These are phyloP conservation scores for Aspergillus japonicus DNA, from an alignment of 2,329 filamentous ascomycete species.

Conservation along the genomic window DNA sequence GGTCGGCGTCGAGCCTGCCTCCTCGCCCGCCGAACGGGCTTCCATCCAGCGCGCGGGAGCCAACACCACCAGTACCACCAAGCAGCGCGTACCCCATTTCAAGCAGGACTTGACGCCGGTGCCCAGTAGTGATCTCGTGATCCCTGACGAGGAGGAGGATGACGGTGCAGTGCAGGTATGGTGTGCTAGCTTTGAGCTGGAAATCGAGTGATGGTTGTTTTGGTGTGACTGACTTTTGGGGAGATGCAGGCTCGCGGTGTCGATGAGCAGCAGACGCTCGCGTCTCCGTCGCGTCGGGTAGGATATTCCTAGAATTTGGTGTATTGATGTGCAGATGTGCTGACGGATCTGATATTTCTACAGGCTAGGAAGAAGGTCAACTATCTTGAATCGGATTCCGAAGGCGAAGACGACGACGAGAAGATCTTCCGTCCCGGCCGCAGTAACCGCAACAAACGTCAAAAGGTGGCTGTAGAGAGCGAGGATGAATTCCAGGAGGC, in stretches of 20 bases:
- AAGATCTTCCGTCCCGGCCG: conserved; percentile 63
- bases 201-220: conserved; percentile 24
- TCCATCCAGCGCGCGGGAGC: conserved; percentile 29
- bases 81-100: conserved; percentile 39
- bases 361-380: conserved; percentile 62
- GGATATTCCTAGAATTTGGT: conserved; percentile 11
- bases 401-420: conserved; percentile 67
- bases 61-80: conserved; percentile 35
- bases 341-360: background rate
- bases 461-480: conserved; percentile 66
- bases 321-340: background rate
- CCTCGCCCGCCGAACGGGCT: conserved; percentile 37
- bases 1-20: conserved; percentile 31
- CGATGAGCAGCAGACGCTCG: conserved; percentile 38
- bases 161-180: conserved; percentile 46
- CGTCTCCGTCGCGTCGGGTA: conserved; percentile 81
- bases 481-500: conserved; percentile 65
- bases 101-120: conserved; percentile 64
- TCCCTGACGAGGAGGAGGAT: conserved; percentile 61
- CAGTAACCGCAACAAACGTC: conserved; percentile 54
- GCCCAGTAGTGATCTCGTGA: conserved; percentile 74
- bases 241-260: background rate
- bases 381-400: conserved; percentile 83
- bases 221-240: background rate
- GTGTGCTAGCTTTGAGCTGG: conserved; percentile 37